Evolutionary conservation across 2,329 filamentous ascomycete genomes (phyloP).

Genomic region (Alternaria solani): DNA sequence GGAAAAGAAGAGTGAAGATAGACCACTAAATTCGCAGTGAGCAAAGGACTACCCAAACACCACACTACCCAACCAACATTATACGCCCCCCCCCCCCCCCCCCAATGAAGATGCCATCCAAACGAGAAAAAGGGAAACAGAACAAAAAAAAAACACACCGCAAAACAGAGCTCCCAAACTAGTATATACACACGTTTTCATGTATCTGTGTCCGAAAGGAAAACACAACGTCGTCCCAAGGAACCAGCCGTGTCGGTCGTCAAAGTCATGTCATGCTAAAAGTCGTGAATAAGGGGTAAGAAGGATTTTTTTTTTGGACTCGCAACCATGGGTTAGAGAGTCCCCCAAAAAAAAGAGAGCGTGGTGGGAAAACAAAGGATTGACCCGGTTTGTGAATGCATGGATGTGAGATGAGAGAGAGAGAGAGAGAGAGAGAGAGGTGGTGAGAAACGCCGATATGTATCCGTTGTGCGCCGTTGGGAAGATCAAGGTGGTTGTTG

Average conservation of each 20-base stretch:
- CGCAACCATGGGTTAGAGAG: not conserved
- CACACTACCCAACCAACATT: not conserved
- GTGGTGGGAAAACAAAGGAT: not conserved
- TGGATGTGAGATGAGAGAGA: not conserved
- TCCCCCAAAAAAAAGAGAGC: not conserved
- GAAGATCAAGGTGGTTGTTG: not conserved
- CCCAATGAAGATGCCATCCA: not conserved
- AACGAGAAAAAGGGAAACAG: not conserved
- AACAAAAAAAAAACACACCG: not conserved
- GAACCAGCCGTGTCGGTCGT: slow-evolving; percentile 6
- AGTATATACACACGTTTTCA: slow-evolving; percentile 4
- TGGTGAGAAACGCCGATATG: not conserved
- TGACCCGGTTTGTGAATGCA: not conserved
- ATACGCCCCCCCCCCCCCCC: not conserved
- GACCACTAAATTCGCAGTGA: not conserved
- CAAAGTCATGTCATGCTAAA: slow-evolving; percentile 15
- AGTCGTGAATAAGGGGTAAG: slow-evolving; percentile 6
- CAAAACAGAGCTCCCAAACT: not conserved
- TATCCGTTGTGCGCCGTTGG: slow-evolving; percentile 2
- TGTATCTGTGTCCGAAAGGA: slow-evolving; percentile 1
- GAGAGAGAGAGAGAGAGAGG: slow-evolving; percentile 3
- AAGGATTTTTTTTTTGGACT: not conserved
- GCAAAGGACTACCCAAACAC: not conserved
- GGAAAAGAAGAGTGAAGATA: not conserved
- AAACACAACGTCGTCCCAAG: slow-evolving; percentile 1